phyloP scores from a whole-genome alignment of 2,329 filamentous ascomycete genomes.

The Colletotrichum cordylinicola region DNA sequence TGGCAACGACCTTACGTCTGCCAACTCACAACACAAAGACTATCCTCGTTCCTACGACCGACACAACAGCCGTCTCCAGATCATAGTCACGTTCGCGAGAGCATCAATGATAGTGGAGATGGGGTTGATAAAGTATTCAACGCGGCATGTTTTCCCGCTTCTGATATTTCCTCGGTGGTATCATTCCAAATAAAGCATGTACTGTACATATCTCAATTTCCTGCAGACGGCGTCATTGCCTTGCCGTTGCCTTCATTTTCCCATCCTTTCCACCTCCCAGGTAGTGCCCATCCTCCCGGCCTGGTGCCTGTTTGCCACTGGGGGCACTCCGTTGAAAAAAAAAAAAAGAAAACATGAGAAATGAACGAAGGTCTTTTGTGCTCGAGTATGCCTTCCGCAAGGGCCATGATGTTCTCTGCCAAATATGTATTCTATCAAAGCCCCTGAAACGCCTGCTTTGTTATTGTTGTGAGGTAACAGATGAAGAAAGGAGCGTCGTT shows the following conservation, averaged over 20 bases:
- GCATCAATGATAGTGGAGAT: background rate
- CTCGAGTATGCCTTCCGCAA: background rate
- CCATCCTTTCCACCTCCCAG: background rate
- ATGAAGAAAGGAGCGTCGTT: background rate
- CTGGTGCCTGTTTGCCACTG: background rate
- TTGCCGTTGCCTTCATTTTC: background rate
- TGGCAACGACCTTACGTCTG: background rate
- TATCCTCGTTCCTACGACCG: background rate
- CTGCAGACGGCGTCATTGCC: background rate
- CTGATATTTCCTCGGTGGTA: background rate
- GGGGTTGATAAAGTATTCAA: background rate
- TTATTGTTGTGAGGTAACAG: background rate
- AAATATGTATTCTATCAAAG: background rate
- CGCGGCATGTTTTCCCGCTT: background rate
- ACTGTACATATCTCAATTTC: background rate
- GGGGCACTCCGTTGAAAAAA: background rate
- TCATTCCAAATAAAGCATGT: background rate
- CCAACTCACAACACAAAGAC: background rate
- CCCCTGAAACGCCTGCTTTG: background rate
- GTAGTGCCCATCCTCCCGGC: background rate
- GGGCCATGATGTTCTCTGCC: background rate
- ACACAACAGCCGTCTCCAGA: background rate
- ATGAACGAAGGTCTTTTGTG: background rate
- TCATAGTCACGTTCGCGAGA: background rate
- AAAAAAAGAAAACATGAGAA: background rate